Conservation (phyloP, 2,329 filamentous ascomycete genomes). For the Trichoderma lentiforme region DNA sequence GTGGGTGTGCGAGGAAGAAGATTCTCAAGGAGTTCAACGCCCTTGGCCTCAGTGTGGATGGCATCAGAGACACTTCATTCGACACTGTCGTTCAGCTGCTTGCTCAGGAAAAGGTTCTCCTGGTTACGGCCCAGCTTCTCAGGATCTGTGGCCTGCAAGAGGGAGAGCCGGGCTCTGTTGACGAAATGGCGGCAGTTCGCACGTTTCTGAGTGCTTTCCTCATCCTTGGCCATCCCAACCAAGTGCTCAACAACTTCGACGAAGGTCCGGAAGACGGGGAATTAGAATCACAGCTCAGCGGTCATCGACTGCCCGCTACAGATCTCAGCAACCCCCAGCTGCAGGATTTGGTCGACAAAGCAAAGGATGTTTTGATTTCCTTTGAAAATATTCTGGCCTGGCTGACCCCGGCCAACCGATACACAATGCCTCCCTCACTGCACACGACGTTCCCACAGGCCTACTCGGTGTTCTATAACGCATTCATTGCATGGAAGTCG, state of each 20-base stretch:
- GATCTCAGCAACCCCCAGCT: constrained; percentile 60
- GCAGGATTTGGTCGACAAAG: constrained; percentile 73
- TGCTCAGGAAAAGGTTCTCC: constrained; percentile 62
- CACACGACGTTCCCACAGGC: constrained; percentile 62
- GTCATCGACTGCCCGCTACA: constrained; percentile 34
- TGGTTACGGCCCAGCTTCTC: constrained; percentile 63
- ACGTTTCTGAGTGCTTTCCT: constrained; percentile 79
- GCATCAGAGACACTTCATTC: constrained; percentile 67
- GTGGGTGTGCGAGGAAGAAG: constrained; percentile 53
- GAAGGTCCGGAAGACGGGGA: constrained; percentile 57
- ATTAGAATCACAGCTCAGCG: constrained; percentile 31
- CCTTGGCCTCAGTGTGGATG: constrained; percentile 66
- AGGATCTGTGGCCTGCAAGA: constrained; percentile 68
- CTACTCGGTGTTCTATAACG: constrained; percentile 72
- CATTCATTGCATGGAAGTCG: constrained; percentile 81
- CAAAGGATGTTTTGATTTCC: constrained; percentile 71
- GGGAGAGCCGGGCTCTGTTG: constrained; percentile 58
- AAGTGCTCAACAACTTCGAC: constrained; percentile 73
- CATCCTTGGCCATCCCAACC: constrained; percentile 73
- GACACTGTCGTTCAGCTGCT: constrained; percentile 70
- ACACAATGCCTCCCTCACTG: constrained; percentile 61
- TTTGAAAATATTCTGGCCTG: constrained; percentile 72
- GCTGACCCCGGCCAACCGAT: constrained; percentile 63
- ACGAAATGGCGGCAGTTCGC: constrained; percentile 67
- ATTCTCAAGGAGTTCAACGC: constrained; percentile 63